Conservation (phyloP, 106 monocot genomes). For the Vanilla planifolia region DNA sequence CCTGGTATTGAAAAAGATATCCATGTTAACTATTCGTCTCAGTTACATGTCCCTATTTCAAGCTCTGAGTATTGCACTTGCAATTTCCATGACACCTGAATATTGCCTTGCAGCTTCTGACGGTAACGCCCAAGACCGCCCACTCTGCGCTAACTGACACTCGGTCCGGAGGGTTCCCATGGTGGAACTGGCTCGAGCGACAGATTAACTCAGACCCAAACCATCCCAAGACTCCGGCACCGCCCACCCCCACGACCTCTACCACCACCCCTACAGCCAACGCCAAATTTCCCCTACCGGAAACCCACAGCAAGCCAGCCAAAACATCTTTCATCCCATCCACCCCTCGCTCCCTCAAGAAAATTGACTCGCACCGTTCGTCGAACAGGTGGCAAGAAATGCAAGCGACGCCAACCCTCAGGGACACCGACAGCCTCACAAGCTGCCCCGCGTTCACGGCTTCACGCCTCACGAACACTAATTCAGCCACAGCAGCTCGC, state of each 20-base stretch:
- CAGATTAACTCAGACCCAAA: slow-evolving; percentile 11
- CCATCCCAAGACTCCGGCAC: neutral
- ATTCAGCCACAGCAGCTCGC: slow-evolving; percentile 14
- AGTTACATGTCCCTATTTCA: too few relatives aligned
- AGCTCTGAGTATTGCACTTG: too few relatives aligned
- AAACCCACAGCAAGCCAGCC: slow-evolving; percentile 7
- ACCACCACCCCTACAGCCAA: neutral
- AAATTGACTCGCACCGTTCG: neutral
- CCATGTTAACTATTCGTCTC: too few relatives aligned
- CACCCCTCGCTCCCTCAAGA: slow-evolving; percentile 14
- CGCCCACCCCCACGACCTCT: neutral
- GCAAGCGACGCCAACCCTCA: neutral
- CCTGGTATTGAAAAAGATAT: too few relatives aligned
- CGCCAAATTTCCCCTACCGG: neutral
- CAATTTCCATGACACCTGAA: neutral
- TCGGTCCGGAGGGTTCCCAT: slow-evolving; percentile 25
- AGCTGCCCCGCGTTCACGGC: slow-evolving; percentile 56
- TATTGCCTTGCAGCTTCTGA: slow-evolving; percentile 26
- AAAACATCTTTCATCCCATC: neutral
- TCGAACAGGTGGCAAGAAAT: slow-evolving; percentile 6
- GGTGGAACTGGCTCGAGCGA: slow-evolving; percentile 60
- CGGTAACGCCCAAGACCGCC: slow-evolving; percentile 37
- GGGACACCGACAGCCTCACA: slow-evolving; percentile 78
- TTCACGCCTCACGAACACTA: neutral
- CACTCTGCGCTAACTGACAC: slow-evolving; percentile 24